These are phyloP conservation scores for Globisporangium barbulae DNA, from an alignment of 352 stramenopile genomes.

Conservation along the genomic window DNA sequence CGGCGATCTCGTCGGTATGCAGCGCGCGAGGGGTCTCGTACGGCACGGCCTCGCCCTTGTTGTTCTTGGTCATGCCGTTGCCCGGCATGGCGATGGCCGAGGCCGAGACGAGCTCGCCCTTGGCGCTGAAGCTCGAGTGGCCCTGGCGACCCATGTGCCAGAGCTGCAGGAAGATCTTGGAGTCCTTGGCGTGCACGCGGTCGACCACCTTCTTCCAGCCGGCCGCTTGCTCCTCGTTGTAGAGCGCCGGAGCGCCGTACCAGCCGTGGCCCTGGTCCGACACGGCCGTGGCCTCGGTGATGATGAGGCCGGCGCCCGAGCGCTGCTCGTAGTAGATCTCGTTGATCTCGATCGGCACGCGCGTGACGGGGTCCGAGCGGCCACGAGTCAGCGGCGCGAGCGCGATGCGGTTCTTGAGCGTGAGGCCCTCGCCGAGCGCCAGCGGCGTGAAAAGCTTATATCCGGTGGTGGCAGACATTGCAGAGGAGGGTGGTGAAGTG, in stretches of 20 bases:
- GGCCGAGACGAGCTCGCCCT: constrained; percentile 21
- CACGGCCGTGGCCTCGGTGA: background rate
- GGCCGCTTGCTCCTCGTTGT: background rate
- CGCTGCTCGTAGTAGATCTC: constrained; percentile 5
- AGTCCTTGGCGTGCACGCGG: constrained; percentile 34
- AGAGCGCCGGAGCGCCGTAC: background rate
- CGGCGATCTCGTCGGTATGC: constrained; percentile 16
- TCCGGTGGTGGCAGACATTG: background rate
- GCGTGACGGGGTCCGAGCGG: background rate
- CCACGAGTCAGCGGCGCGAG: background rate
- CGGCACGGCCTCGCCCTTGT: constrained; percentile 1
- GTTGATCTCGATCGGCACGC: background rate
- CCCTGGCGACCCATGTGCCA: constrained; percentile 58
- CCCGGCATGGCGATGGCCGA: constrained; percentile 11
- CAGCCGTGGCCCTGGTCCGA: background rate
- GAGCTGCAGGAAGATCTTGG: constrained; percentile 57
- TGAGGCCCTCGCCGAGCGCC: background rate
- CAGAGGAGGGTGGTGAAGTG: background rate
- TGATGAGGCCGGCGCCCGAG: background rate
- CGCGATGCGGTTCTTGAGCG: background rate
- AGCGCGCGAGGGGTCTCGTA: constrained; percentile 11
- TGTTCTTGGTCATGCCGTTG: constrained; percentile 3
- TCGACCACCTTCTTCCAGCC: background rate
- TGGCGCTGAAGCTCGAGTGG: constrained; percentile 35
- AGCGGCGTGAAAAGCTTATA: background rate